Conservation (phyloP, 2,329 filamentous ascomycete genomes). For the Zasmidium cellare region DNA sequence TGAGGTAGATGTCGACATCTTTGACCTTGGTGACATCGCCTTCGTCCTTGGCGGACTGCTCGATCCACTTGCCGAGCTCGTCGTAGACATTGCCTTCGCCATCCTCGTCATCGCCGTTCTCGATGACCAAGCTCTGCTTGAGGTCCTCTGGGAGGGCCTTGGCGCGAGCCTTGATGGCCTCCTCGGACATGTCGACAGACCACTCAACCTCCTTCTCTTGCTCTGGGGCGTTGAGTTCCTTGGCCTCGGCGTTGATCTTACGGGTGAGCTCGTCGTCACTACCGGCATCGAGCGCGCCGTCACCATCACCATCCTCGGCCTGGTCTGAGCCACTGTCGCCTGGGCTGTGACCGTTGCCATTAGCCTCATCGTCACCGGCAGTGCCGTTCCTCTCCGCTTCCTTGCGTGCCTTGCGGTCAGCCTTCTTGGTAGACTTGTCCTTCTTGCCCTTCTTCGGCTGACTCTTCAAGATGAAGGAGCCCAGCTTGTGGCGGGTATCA, state of each 20-base stretch:
- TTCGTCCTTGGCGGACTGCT: slow-evolving; percentile 68
- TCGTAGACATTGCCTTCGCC: slow-evolving; percentile 83
- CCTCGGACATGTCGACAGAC: slow-evolving; percentile 95
- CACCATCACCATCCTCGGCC: slow-evolving; percentile 63
- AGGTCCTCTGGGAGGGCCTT: slow-evolving; percentile 92
- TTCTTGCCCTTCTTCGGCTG: slow-evolving; percentile 92
- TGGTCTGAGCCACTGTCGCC: slow-evolving; percentile 68
- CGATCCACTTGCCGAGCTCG: slow-evolving; percentile 89
- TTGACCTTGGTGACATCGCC: slow-evolving; percentile 76
- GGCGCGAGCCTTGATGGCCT: slow-evolving; percentile 90
- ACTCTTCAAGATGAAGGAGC: slow-evolving; percentile 96
- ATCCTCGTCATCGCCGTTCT: slow-evolving; percentile 78
- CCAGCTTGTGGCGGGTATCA: slow-evolving; percentile 91
- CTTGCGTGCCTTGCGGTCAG: slow-evolving; percentile 81
- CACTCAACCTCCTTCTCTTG: slow-evolving; percentile 84
- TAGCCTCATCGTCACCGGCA: slow-evolving; percentile 53
- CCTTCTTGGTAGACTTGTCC: slow-evolving; percentile 93
- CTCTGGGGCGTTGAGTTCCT: slow-evolving; percentile 69
- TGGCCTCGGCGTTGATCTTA: slow-evolving; percentile 66
- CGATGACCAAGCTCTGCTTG: slow-evolving; percentile 70
- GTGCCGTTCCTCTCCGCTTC: slow-evolving; percentile 58
- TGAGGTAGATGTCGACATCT: slow-evolving; percentile 89
- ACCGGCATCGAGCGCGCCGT: slow-evolving; percentile 66
- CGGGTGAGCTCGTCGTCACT: slow-evolving; percentile 93
- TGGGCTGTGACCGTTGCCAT: slow-evolving; percentile 62